Evolutionary conservation across 352 stramenopile species (phyloP).

Genomic region (Phytophthora citrophthora): DNA sequence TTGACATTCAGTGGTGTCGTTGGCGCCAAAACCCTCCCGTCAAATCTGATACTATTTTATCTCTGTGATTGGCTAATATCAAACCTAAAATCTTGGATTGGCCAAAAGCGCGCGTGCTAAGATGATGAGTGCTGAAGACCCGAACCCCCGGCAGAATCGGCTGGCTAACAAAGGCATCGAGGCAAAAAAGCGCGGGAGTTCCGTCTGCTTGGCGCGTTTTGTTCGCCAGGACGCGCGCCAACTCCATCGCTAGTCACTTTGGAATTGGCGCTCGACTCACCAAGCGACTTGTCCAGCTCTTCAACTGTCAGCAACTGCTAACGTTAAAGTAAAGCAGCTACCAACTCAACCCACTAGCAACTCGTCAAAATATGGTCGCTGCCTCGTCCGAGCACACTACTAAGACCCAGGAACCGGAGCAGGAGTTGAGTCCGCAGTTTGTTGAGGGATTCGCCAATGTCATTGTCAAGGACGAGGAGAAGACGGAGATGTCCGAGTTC

Average conservation of each 20-base stretch:
- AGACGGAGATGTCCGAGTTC: constrained; percentile 78
- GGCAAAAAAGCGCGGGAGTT: constrained; percentile 37
- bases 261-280: constrained; percentile 34
- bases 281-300: constrained; percentile 20
- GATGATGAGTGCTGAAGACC: constrained; percentile 11
- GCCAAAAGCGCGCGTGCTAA: constrained; percentile 4
- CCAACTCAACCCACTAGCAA: not conserved
- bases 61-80: constrained; percentile 6
- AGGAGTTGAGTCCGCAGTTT: constrained; percentile 32
- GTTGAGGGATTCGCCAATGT: constrained; percentile 30
- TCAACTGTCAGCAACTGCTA: not conserved
- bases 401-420: constrained; percentile 33
- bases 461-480: constrained; percentile 31
- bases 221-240: not conserved
- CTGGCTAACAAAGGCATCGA: constrained; percentile 9
- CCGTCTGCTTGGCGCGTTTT: constrained; percentile 21
- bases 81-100: constrained; percentile 4
- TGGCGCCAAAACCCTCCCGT: constrained; percentile 26
- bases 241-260: constrained; percentile 31
- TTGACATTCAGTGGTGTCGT: not conserved
- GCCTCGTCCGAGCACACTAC: constrained; percentile 27
- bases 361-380: constrained; percentile 41
- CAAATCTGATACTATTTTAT: not conserved
- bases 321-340: constrained; percentile 4
- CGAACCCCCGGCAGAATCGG: constrained; percentile 16